These are phyloP conservation scores for Allium sativum DNA, from an alignment of 106 monocot species.

Conservation along the genomic window DNA sequence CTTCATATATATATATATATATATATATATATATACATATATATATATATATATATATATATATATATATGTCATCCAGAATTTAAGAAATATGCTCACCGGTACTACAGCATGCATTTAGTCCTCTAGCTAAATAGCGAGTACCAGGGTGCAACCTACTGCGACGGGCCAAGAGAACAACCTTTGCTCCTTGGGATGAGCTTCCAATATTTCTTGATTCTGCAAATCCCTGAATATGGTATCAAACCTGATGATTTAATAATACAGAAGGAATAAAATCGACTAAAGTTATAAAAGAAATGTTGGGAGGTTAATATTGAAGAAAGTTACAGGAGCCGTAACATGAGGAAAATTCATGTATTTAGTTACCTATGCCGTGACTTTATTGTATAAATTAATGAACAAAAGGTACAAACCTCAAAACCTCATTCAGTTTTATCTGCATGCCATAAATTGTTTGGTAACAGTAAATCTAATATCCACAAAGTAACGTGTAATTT, in stretches of 20 bases:
- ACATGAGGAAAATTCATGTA: too few species aligned
- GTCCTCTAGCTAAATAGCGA: slow-evolving; percentile 90
- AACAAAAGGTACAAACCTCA: too few species aligned
- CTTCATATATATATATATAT: too few species aligned
- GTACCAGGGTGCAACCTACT: slow-evolving; percentile 99
- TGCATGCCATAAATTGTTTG: too few species aligned
- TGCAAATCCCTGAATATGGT: slow-evolving; percentile 77
- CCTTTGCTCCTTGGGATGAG: slow-evolving; percentile 39
- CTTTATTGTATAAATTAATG: too few species aligned
- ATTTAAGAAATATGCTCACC: slow-evolving; percentile 23
- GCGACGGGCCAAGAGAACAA: slow-evolving; percentile 86
- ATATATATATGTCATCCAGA: background rate
- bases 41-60: too few species aligned
- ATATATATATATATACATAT: too few species aligned
- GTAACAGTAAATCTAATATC: too few species aligned
- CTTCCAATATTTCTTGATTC: slow-evolving; percentile 61
- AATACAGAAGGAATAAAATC: slow-evolving; percentile 4
- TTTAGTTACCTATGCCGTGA: too few species aligned
- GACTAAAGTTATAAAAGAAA: slow-evolving; percentile 1
- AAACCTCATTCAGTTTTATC: too few species aligned
- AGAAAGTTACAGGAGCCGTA: background rate
- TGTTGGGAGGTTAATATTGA: background rate
- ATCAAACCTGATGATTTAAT: background rate
- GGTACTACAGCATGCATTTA: slow-evolving; percentile 95
- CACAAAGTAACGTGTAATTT: too few species aligned